Conservation (phyloP, 2,329 filamentous ascomycete species). For the Neurospora sp. region DNA sequence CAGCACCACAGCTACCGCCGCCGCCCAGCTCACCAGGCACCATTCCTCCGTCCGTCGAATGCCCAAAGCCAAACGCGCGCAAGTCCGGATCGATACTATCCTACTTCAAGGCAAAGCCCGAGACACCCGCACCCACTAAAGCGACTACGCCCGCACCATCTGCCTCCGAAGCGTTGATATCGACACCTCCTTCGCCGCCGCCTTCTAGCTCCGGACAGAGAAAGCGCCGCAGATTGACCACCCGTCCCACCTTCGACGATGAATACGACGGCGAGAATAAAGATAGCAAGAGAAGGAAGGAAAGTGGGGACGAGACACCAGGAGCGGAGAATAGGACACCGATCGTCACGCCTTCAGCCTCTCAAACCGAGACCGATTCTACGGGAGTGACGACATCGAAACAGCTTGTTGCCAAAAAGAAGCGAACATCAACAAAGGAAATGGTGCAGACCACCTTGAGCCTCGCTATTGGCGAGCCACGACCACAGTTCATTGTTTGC, state of each 20-base stretch:
- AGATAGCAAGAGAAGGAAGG: not conserved
- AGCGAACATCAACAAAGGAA: constrained; percentile 13
- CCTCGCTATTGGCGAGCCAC: constrained; percentile 23
- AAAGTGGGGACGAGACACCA: not conserved
- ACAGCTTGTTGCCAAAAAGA: constrained; percentile 1
- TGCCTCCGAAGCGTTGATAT: constrained; percentile 6
- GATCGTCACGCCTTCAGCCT: not conserved
- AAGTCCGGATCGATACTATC: constrained; percentile 17
- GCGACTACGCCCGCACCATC: constrained; percentile 21
- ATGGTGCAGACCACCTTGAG: constrained; percentile 32
- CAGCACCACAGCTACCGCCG: constrained; percentile 4
- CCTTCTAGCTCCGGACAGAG: constrained; percentile 7
- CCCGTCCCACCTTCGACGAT: constrained; percentile 15
- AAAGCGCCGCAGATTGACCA: constrained; percentile 25
- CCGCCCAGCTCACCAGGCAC: not conserved
- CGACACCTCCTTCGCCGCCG: constrained; percentile 18
- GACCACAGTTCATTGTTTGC: constrained; percentile 29
- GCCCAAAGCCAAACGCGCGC: constrained; percentile 1
- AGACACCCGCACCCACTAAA: not conserved
- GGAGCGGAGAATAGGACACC: not conserved
- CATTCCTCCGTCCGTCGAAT: not conserved
- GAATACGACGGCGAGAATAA: constrained; percentile 3
- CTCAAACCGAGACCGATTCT: not conserved
- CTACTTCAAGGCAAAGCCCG: constrained; percentile 15
- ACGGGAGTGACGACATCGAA: not conserved